phyloP scores from a whole-genome alignment of 352 stramenopile genomes.

The Blastocystis sp. region DNA sequence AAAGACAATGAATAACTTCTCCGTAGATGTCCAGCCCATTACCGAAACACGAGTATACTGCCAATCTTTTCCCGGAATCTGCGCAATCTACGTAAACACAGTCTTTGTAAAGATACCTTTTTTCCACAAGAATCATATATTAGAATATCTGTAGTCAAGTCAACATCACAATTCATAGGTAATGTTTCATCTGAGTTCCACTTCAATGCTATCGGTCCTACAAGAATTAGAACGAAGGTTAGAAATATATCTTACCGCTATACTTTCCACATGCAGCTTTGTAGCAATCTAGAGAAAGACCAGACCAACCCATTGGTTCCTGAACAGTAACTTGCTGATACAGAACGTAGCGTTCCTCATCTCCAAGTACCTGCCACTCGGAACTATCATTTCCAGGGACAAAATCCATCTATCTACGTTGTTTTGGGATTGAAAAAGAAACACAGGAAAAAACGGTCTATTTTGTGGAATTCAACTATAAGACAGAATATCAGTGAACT shows the following conservation, averaged over 20 bases:
- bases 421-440: slow-evolving; percentile 53
- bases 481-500: neutral
- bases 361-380: slow-evolving; percentile 59
- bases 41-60: slow-evolving; percentile 40
- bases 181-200: slow-evolving; percentile 62
- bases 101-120: neutral
- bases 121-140: slow-evolving; percentile 67
- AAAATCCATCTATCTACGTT: slow-evolving; percentile 50
- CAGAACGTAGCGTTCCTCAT: slow-evolving; percentile 53
- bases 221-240: neutral
- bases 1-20: slow-evolving; percentile 65
- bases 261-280: slow-evolving; percentile 47
- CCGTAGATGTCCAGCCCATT: slow-evolving; percentile 48
- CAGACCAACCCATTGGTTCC: slow-evolving; percentile 65
- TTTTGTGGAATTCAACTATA: neutral
- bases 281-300: slow-evolving; percentile 55
- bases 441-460: neutral
- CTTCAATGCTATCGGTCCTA: slow-evolving; percentile 57
- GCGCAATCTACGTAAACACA: slow-evolving; percentile 28
- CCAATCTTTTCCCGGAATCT: slow-evolving; percentile 61
- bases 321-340: slow-evolving; percentile 67
- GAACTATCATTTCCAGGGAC: slow-evolving; percentile 65
- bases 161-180: slow-evolving; percentile 46
- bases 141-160: slow-evolving; percentile 51
- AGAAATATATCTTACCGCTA: neutral